A percentile compares a stretch with the other conserved stretches of the same genome.
Conservation (phyloP, 495 filamentous ascomycete genomes). For the Lepraria neglecta region DNA sequence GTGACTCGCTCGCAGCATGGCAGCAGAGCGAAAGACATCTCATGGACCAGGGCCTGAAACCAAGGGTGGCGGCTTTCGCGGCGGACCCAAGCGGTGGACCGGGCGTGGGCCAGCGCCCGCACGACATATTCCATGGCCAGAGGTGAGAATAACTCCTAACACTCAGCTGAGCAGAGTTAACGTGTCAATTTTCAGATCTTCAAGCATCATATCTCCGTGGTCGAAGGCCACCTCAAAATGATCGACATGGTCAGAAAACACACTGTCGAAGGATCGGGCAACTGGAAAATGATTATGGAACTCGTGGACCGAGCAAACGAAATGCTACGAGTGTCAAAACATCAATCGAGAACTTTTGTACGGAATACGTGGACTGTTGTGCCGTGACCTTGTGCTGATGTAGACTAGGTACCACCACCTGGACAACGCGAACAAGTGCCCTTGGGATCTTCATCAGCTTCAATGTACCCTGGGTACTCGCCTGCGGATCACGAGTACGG, state of each 20-base stretch:
- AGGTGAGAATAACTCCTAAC: slow-evolving; percentile 17
- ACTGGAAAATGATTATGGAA: slow-evolving; percentile 25
- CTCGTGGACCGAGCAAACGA: slow-evolving; percentile 27
- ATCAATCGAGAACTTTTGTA: slow-evolving; percentile 27
- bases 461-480: slow-evolving; percentile 33
- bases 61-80: slow-evolving; percentile 26
- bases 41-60: slow-evolving; percentile 24
- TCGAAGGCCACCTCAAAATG: slow-evolving; percentile 35
- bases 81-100: slow-evolving; percentile 28
- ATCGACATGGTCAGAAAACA: slow-evolving; percentile 34
- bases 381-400: not conserved
- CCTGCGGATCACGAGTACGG: slow-evolving; percentile 29
- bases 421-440: slow-evolving; percentile 29
- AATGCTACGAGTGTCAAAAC: slow-evolving; percentile 29
- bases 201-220: slow-evolving; percentile 30
- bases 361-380: not conserved
- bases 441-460: slow-evolving; percentile 29
- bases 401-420: slow-evolving; percentile 22
- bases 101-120: slow-evolving; percentile 28
- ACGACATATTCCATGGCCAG: slow-evolving; percentile 28
- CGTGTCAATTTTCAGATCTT: slow-evolving; percentile 25
- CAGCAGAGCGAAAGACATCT: slow-evolving; percentile 20
- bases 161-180: not conserved
- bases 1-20: not conserved
- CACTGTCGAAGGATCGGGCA: slow-evolving; percentile 26